Evolutionary conservation across 306 rosid genomes (phyloP).

Genomic region (Mimosa bimucronata): DNA sequence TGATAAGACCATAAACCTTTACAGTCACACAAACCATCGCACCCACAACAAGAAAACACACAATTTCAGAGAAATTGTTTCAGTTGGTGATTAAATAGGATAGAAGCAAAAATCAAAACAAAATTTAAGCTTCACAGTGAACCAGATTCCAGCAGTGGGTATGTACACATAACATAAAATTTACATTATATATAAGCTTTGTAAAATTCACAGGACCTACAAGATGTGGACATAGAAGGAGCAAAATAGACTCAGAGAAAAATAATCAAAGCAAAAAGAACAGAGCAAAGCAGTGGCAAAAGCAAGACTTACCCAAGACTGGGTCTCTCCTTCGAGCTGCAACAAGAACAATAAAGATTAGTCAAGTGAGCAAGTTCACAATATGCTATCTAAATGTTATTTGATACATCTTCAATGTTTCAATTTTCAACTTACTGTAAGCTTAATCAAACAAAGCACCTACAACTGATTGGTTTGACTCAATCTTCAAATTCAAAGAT

Average conservation of each 20-base stretch:
- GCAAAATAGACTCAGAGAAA: background rate
- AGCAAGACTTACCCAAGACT: slow-evolving; percentile 72
- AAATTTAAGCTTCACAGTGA: background rate
- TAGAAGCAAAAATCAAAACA: background rate
- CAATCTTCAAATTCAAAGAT: too few species aligned
- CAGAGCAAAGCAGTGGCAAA: background rate
- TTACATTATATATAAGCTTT: background rate
- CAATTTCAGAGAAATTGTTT: too few species aligned
- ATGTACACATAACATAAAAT: background rate
- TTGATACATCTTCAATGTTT: too few species aligned
- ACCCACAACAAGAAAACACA: too few species aligned
- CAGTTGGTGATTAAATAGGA: background rate
- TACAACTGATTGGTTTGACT: too few species aligned
- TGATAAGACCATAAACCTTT: too few species aligned
- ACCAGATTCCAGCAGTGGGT: background rate
- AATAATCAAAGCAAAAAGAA: background rate
- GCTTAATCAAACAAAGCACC: too few species aligned
- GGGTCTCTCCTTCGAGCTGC: slow-evolving; percentile 96
- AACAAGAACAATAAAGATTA: slow-evolving; percentile 26
- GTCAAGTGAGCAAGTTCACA: background rate
- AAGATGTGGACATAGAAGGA: background rate
- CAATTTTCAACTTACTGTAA: too few species aligned
- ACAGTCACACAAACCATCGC: too few species aligned
- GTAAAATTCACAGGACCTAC: background rate
- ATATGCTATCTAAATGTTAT: background rate